Evolutionary conservation across 1,284 basidiomycete genomes (phyloP).

Genomic region (Spongispora temasekensis): DNA sequence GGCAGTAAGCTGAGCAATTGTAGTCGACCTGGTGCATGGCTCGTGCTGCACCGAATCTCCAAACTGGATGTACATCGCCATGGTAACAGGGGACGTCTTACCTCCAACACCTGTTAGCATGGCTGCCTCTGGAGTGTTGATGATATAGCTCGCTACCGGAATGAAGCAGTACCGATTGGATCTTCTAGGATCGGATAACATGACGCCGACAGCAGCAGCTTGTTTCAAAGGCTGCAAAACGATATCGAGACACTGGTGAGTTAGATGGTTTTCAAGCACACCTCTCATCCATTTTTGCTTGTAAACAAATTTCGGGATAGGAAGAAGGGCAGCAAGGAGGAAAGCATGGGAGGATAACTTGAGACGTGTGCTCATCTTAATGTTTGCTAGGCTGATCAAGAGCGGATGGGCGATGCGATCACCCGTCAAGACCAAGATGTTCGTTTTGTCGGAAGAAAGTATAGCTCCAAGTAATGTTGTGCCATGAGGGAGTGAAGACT

Average conservation of each 20-base stretch:
- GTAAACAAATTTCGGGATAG: not conserved
- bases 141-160: not conserved
- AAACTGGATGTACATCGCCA: not conserved
- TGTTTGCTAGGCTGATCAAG: not conserved
- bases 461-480: not conserved
- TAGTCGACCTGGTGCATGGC: not conserved
- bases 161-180: not conserved
- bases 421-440: not conserved
- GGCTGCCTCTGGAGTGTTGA: not conserved
- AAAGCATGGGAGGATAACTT: not conserved
- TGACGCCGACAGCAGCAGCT: not conserved
- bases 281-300: not conserved
- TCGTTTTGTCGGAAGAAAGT: not conserved
- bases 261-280: not conserved
- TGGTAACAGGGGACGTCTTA: not conserved
- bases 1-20: not conserved
- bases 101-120: not conserved
- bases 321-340: not conserved
- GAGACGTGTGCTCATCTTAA: not conserved
- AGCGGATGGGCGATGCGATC: not conserved
- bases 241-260: not conserved
- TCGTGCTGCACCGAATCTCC: not conserved
- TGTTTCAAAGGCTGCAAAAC: not conserved
- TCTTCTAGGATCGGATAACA: not conserved
- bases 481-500: not conserved